Base-by-base conservation (phyloP, 2,329 filamentous ascomycete genomes). In the Beauveria scarabaeidicola region DNA sequence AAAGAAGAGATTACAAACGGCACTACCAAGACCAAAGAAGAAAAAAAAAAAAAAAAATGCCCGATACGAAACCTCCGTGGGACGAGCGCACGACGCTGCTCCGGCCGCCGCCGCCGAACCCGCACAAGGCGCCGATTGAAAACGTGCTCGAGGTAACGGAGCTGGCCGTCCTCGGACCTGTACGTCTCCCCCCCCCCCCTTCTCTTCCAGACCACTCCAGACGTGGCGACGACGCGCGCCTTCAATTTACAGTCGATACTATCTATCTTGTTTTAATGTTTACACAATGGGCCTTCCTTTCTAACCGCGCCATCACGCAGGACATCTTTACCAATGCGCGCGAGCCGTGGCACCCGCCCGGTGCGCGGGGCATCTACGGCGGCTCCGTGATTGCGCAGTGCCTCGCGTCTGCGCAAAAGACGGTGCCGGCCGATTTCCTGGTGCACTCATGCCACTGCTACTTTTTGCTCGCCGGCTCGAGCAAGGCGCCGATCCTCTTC, bases 371-470 rank as follows among this genome's bases (percentile, higher is more conserved):
- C 62, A 91, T 99, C 74, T 99, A 91, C 69, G 94, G 94, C 70
- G 92, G 92, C 64, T 86, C 89, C 60, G 91, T 95, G 41, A 97
- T 99, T 66, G 92, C 93, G 52, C 93, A 97, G 79, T 92, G 84
- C 68, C 86, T 97, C 27, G 83, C 89, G 50, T 91, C 94, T 2
- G 94, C 91, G 25, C 91, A 96, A 73, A 84, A 86, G 69, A 99
- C 94, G 9, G 90, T 99, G 2, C 87, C 88, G 0, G 72, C 78
- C 27, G 80, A 89, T 70, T 97, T 96, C 74, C 83, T 86, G 61
- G 85, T 94, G 53, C 94, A 99, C 78, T 93, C 88, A 70, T 97
- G 96, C 89, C 94, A 99, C 81, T 97, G 94, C 82, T 99, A 97
- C 78, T 99, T 99, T 73, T 86, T 99, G 38, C 85, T 97, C 2